Evolutionary conservation across 768 basidiomycete genomes (phyloP).

Genomic region (Auriscalpium orientale): DNA sequence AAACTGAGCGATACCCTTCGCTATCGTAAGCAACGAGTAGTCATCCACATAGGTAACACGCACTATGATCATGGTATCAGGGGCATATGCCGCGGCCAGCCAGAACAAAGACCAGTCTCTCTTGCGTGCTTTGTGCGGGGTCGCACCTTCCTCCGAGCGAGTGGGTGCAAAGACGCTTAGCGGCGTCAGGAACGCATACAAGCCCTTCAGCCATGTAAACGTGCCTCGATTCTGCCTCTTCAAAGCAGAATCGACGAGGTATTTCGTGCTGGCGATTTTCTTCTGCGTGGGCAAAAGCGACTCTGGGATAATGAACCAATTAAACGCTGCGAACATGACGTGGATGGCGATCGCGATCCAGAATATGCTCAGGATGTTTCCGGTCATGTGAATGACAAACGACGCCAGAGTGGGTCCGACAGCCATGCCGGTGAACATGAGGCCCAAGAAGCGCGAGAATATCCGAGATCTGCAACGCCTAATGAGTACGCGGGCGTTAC

Average conservation of each 20-base stretch:
- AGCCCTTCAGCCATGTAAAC: not conserved
- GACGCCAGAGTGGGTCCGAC: not conserved
- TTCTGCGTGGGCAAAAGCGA: conserved; percentile 2
- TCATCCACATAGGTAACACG: not conserved
- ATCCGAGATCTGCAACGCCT: not conserved
- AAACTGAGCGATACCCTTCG: not conserved
- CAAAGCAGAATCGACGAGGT: not conserved
- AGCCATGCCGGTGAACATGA: conserved; percentile 1
- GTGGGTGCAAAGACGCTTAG: not conserved
- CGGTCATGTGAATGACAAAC: not conserved
- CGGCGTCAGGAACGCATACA: not conserved
- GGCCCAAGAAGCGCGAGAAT: conserved; percentile 1
- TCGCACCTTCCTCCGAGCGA: not conserved
- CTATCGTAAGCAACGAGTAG: not conserved
- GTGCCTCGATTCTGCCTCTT: not conserved
- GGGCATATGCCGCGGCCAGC: not conserved
- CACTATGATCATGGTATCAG: not conserved
- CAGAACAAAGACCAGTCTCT: not conserved
- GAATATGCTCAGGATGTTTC: not conserved
- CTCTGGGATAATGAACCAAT: not conserved
- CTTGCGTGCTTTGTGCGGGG: not conserved
- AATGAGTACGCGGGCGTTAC: not conserved
- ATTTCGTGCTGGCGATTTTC: not conserved
- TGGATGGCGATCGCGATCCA: not conserved
- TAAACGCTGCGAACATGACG: not conserved